These are phyloP conservation scores for Zizania latifolia DNA, from an alignment of 176 grass and related monocot genomes.

Conservation along the genomic window DNA sequence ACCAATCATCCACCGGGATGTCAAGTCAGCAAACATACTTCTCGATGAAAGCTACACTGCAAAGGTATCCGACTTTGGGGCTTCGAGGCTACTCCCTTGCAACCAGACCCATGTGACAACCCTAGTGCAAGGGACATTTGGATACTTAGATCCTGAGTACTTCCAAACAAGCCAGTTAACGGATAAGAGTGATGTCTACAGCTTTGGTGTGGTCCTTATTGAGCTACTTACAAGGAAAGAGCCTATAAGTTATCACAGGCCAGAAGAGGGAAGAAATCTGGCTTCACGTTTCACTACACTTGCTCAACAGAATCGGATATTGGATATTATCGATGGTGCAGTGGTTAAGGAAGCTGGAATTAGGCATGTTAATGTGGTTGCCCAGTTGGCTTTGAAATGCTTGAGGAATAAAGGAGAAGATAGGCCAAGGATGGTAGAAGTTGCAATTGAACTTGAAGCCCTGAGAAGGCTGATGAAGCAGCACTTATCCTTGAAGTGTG, in stretches of 20 bases:
- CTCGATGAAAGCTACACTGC: slow-evolving; percentile 34
- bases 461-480: slow-evolving; percentile 9
- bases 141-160: slow-evolving; percentile 50
- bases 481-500: slow-evolving; percentile 3
- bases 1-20: slow-evolving; percentile 45
- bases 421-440: slow-evolving; percentile 18
- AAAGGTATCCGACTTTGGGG: slow-evolving; percentile 49
- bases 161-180: slow-evolving; percentile 38
- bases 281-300: background rate
- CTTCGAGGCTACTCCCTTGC: slow-evolving; percentile 36
- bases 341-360: background rate
- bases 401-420: background rate
- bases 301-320: background rate
- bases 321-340: background rate
- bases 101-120: slow-evolving; percentile 49
- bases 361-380: slow-evolving; percentile 8
- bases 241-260: background rate
- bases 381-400: slow-evolving; percentile 6
- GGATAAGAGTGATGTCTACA: slow-evolving; percentile 51
- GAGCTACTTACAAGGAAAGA: slow-evolving; percentile 40
- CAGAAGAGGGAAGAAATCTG: background rate
- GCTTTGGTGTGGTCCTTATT: slow-evolving; percentile 42
- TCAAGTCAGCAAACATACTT: slow-evolving; percentile 50
- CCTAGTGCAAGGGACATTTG: slow-evolving; percentile 44
- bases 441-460: slow-evolving; percentile 18